Evolutionary conservation across 2,329 filamentous ascomycete species (phyloP).

Genomic region (Claviceps purpurea): DNA sequence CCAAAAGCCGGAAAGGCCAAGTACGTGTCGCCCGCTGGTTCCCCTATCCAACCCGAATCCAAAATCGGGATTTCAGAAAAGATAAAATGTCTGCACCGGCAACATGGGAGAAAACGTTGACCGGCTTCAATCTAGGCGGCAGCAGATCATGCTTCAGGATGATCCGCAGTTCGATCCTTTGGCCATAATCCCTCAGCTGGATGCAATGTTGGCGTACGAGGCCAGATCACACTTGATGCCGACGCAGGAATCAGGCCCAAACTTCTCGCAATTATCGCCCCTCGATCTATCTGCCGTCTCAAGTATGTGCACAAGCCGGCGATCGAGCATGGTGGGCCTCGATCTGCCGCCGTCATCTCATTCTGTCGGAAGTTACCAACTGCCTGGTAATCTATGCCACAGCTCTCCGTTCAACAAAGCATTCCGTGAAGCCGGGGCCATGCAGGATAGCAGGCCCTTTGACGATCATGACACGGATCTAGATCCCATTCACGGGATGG

Average conservation of each 20-base stretch:
- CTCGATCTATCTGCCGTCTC: constrained; percentile 14
- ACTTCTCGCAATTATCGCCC: constrained; percentile 33
- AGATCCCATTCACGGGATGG: constrained; percentile 25
- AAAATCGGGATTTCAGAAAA: neutral
- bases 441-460: constrained; percentile 19
- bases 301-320: constrained; percentile 17
- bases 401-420: constrained; percentile 17
- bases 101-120: too few relatives aligned
- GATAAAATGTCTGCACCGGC: neutral
- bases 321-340: constrained; percentile 16
- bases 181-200: constrained; percentile 18
- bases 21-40: constrained; percentile 37
- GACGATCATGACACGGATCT: constrained; percentile 26
- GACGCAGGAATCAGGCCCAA: constrained; percentile 24
- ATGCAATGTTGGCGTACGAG: constrained; percentile 21
- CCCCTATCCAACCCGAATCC: neutral
- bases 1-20: constrained; percentile 55
- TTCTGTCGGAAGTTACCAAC: constrained; percentile 18
- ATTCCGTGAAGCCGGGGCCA: constrained; percentile 9
- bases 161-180: constrained; percentile 58
- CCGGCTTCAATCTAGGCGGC: constrained; percentile 36
- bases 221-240: constrained; percentile 19
- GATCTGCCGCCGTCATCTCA: constrained; percentile 22
- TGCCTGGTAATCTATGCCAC: constrained; percentile 22
- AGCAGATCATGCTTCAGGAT: constrained; percentile 65